Base-by-base conservation (phyloP, 805 yeast genomes). In the Spathaspora sp. region DNA sequence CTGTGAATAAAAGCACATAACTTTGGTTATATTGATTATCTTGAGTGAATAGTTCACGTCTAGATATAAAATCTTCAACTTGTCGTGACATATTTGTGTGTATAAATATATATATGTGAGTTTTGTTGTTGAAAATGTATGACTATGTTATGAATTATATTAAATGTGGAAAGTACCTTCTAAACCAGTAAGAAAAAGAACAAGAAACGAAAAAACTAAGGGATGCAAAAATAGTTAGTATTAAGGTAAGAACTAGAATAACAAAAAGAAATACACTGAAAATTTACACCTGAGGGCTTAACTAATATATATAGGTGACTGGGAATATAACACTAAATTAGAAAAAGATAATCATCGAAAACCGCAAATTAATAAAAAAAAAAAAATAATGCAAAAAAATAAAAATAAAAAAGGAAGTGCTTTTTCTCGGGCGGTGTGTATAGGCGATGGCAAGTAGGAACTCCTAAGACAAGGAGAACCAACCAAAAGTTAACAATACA, bases 1-100 rank as follows among this genome's bases (percentile, higher is more conserved):
- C 60, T 14, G 86, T 70, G 56, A 86, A 76, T 57, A 85, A 45
- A 23, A 71, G 59, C 35, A 71, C 61, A 14, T 45, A 47, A 44
- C 65, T 56, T 23, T 65, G 60, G 50, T 70, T 60, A 53, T 69
- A 67, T 23, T 66, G 60, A 12, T 60, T 61, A 53, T 72, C 70
- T 56, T 72, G 70, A 1, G 66, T 61, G 56, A 73, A 74, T 17
- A 70, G 56, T 42, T 64, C 55, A 57, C 75, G 63, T 60, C 63
- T 62, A 42, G 68, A 60, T 48, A 68, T 55, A 19, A 47, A 28
- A 3, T 48, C 26, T 14, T 44, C 19, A 48, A 61, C 49, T 43
- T 50, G 45, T 40, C 46, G 48, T 11, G 52, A 19, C 35, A 42
- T 47, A 43, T 16, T 14, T 42, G 29, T 20, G 18, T 20, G 17